These are phyloP conservation scores for Xylaria sp. DNA, from an alignment of 2,329 filamentous ascomycete species.

Conservation along the genomic window DNA sequence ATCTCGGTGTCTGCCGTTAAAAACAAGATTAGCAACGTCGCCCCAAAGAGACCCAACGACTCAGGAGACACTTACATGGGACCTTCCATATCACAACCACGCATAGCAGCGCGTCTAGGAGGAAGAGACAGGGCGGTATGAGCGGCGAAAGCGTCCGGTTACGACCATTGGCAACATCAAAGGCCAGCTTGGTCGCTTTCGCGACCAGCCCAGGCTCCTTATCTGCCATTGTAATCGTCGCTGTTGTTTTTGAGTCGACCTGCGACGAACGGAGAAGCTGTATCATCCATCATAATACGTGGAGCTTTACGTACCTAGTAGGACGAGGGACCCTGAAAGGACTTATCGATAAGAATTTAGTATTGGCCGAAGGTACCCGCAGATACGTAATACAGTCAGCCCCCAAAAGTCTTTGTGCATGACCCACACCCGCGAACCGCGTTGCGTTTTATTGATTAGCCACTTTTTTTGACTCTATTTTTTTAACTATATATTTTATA, in stretches of 20 bases:
- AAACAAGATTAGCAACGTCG: background rate
- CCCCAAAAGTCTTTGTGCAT: no score
- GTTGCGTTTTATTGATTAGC: no score
- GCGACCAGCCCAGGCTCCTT: slow-evolving; percentile 41
- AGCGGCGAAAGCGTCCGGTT: slow-evolving; percentile 60
- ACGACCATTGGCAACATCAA: slow-evolving; percentile 61
- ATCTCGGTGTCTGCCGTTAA: slow-evolving; percentile 83
- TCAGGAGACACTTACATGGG: slow-evolving; percentile 72
- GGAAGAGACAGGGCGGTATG: slow-evolving; percentile 70
- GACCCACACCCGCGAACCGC: no score
- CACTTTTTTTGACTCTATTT: no score
- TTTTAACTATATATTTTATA: no score
- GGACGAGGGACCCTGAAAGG: background rate
- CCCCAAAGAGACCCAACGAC: background rate
- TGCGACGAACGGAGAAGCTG: slow-evolving; percentile 27
- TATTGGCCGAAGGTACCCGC: no score
- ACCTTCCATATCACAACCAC: slow-evolving; percentile 81
- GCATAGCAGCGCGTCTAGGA: slow-evolving; percentile 78
- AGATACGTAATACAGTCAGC: no score
- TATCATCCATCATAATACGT: slow-evolving; percentile 30
- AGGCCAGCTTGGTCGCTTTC: slow-evolving; percentile 48
- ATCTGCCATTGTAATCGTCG: slow-evolving; percentile 40
- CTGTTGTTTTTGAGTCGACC: slow-evolving; percentile 7
- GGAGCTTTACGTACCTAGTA: slow-evolving; percentile 16
- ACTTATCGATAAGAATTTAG: slow-evolving; percentile 31